These are phyloP conservation scores for Corchorus capsularis DNA, from an alignment of 345 rosid species.

Conservation along the genomic window DNA sequence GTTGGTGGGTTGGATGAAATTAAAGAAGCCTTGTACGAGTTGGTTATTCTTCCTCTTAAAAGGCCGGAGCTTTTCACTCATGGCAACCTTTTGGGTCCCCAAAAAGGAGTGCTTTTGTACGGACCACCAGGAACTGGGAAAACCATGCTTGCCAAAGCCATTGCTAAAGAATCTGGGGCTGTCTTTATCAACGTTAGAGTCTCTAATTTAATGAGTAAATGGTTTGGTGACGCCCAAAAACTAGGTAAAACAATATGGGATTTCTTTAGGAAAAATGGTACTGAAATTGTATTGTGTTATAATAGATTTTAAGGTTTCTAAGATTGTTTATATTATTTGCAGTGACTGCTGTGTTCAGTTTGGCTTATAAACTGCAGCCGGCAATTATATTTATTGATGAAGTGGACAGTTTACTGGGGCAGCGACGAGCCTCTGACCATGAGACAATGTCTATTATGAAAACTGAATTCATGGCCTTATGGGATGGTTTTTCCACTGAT, in stretches of 20 bases:
- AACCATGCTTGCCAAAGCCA: constrained; percentile 27
- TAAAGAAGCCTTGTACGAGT: constrained; percentile 17
- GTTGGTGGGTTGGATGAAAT: constrained; percentile 18
- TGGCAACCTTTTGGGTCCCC: constrained; percentile 20
- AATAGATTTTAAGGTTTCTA: neutral
- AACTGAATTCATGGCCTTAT: constrained; percentile 95
- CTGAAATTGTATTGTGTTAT: neutral
- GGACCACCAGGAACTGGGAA: constrained; percentile 24
- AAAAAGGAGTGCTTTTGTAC: constrained; percentile 21
- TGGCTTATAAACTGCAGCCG: constrained; percentile 92
- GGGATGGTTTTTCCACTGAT: constrained; percentile 98
- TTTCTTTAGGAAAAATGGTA: neutral
- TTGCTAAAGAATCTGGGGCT: constrained; percentile 20
- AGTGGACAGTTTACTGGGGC: constrained; percentile 94
- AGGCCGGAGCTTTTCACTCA: constrained; percentile 20
- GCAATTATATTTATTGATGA: constrained; percentile 93
- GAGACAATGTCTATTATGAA: constrained; percentile 89
- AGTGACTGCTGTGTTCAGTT: constrained; percentile 95
- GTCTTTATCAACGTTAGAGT: constrained; percentile 20
- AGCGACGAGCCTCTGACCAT: constrained; percentile 79
- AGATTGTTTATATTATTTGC: constrained; percentile 29
- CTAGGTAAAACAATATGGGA: neutral
- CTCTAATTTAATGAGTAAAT: constrained; percentile 24
- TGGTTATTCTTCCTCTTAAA: constrained; percentile 22
- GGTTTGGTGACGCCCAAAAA: constrained; percentile 24